Conservation (phyloP, 2,329 filamentous ascomycete species). For the Esteya vermicola region DNA sequence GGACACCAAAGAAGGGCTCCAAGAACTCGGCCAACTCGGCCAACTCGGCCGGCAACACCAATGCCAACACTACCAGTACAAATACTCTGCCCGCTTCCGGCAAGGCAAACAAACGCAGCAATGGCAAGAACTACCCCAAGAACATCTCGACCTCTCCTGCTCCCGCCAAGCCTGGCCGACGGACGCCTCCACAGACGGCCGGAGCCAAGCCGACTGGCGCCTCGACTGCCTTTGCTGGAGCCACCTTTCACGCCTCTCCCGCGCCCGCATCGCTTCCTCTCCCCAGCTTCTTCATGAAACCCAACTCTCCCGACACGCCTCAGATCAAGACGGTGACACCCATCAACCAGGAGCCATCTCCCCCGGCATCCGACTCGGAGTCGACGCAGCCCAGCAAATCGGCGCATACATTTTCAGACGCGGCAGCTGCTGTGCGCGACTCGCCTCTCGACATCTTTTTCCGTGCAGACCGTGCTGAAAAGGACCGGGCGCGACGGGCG, state of each 20-base stretch:
- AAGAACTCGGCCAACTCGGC: slow-evolving; percentile 13
- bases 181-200: slow-evolving; percentile 29
- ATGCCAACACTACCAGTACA: no score
- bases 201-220: slow-evolving; percentile 25
- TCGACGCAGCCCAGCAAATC: slow-evolving; percentile 18
- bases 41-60: no score
- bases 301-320: slow-evolving; percentile 49
- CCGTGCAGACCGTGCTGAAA: slow-evolving; percentile 70
- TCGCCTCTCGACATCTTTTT: slow-evolving; percentile 88
- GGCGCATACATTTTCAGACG: slow-evolving; percentile 9
- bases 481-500: slow-evolving; percentile 42
- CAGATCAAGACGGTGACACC: slow-evolving; percentile 25
- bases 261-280: slow-evolving; percentile 82
- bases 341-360: slow-evolving; percentile 29
- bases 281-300: slow-evolving; percentile 71
- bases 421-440: slow-evolving; percentile 29
- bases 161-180: slow-evolving; percentile 22
- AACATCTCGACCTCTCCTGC: slow-evolving; percentile 26
- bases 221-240: slow-evolving; percentile 65
- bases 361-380: slow-evolving; percentile 37
- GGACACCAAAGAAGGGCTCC: slow-evolving; percentile 12
- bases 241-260: slow-evolving; percentile 89
- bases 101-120: slow-evolving; percentile 13
- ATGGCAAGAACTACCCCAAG: slow-evolving; percentile 16
- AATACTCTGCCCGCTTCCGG: slow-evolving; percentile 13